Evolutionary conservation across 2,329 filamentous ascomycete species (phyloP).

Genomic region (Lasiodiplodia citricola): DNA sequence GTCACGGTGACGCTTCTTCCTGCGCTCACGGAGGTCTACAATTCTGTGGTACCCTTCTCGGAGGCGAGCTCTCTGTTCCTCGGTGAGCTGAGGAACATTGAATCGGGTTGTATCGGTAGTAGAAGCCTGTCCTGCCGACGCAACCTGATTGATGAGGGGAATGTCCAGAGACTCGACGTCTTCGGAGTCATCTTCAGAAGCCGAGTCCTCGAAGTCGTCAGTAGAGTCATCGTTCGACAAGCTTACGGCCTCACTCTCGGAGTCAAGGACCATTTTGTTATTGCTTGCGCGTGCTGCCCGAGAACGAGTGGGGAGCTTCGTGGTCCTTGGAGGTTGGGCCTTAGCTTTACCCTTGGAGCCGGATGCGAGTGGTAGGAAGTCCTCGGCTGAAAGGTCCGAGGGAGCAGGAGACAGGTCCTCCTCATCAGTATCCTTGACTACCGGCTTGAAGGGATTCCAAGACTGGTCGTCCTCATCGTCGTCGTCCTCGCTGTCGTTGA

Average conservation of each 20-base stretch:
- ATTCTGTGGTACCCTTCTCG: neutral
- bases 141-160: neutral
- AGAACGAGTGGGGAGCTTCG: constrained; percentile 2
- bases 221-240: neutral
- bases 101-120: neutral
- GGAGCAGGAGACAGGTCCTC: constrained; percentile 15
- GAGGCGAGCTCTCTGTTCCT: neutral
- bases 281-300: constrained; percentile 26
- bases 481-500: constrained; percentile 15
- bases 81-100: neutral
- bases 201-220: constrained; percentile 25
- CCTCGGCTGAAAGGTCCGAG: constrained; percentile 6
- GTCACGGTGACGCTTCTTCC: constrained; percentile 49
- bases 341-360: constrained; percentile 19
- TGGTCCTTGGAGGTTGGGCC: constrained; percentile 17
- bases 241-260: constrained; percentile 25
- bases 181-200: constrained; percentile 13
- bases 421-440: constrained; percentile 26
- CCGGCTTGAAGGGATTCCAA: constrained; percentile 28
- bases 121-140: neutral
- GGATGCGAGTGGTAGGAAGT: constrained; percentile 18
- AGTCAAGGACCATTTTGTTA: neutral
- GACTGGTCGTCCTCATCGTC: constrained; percentile 39
- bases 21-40: neutral
- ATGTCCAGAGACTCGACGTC: constrained; percentile 2